Conservation (phyloP, 73 alveolate genomes). For the Paramecium caudatum region DNA sequence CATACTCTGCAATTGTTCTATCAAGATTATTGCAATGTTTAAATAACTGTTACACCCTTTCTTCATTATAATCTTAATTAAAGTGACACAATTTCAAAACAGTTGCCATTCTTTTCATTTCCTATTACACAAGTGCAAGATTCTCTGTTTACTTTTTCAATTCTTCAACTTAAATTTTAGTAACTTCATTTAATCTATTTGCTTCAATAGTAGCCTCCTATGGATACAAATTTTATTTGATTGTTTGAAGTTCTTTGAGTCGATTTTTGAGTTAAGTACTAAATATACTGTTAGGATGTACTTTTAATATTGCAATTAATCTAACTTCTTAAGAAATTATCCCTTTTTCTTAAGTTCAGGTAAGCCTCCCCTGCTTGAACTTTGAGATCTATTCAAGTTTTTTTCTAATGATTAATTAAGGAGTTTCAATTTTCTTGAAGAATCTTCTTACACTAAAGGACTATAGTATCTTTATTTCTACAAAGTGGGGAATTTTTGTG, state of each 20-base stretch:
- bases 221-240: not conserved
- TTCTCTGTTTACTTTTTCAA: not conserved
- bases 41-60: not conserved
- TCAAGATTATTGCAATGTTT: conserved; percentile 28
- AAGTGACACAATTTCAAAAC: conserved; percentile 34
- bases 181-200: not conserved
- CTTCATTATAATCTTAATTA: conserved; percentile 56
- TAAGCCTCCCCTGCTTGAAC: not conserved
- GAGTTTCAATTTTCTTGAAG: not conserved
- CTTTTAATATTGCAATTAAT: conserved; percentile 42
- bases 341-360: conserved; percentile 13
- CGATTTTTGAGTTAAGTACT: not conserved
- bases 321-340: not conserved
- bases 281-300: not conserved
- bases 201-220: not conserved
- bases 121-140: not conserved
- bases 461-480: not conserved
- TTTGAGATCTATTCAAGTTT: not conserved
- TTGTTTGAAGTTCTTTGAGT: conserved; percentile 30
- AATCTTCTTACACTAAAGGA: not conserved
- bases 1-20: conserved; percentile 9
- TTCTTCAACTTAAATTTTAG: not conserved
- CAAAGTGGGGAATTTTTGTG: not conserved
- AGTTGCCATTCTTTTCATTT: conserved; percentile 19
- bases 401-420: not conserved